Conservation (phyloP, 2,329 filamentous ascomycete species). For the Cordyceps cateniannulata region DNA sequence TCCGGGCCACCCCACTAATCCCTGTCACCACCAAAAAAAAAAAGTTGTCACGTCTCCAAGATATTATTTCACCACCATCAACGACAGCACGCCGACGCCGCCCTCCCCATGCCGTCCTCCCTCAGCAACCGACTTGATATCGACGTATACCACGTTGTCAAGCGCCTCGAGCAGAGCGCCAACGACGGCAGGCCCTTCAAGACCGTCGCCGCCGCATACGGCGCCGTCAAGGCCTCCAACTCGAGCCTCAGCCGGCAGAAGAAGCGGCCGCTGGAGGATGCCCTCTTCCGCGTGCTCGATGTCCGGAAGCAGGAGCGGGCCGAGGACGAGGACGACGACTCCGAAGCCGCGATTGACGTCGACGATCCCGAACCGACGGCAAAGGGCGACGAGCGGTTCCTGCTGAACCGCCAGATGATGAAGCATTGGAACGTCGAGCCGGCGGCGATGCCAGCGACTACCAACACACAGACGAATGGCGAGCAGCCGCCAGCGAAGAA, state of each 20-base stretch:
- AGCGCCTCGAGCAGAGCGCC: constrained; percentile 63
- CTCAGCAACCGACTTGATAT: constrained; percentile 42
- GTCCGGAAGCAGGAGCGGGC: constrained; percentile 61
- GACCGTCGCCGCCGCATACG: constrained; percentile 61
- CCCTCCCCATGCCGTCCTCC: not conserved
- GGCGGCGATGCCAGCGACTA: not conserved
- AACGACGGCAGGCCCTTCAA: constrained; percentile 41
- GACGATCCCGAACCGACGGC: constrained; percentile 29
- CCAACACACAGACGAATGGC: not conserved
- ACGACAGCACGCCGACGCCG: not conserved
- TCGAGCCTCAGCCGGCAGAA: constrained; percentile 78
- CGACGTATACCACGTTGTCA: constrained; percentile 73
- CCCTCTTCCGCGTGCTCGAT: constrained; percentile 74
- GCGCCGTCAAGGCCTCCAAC: constrained; percentile 77
- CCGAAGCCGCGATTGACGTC: constrained; percentile 42
- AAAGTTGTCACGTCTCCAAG: not conserved
- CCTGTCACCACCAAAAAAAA: constrained; percentile 4
- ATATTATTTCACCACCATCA: not conserved
- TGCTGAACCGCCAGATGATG: constrained; percentile 37
- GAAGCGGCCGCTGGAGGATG: constrained; percentile 75
- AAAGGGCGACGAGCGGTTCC: constrained; percentile 29
- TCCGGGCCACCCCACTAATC: not conserved
- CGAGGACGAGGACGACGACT: constrained; percentile 44
- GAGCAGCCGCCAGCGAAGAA: constrained; percentile 24
- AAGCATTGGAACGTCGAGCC: constrained; percentile 31